Evolutionary conservation across 2,329 filamentous ascomycete species (phyloP).

Genomic region (Claviceps purpurea): DNA sequence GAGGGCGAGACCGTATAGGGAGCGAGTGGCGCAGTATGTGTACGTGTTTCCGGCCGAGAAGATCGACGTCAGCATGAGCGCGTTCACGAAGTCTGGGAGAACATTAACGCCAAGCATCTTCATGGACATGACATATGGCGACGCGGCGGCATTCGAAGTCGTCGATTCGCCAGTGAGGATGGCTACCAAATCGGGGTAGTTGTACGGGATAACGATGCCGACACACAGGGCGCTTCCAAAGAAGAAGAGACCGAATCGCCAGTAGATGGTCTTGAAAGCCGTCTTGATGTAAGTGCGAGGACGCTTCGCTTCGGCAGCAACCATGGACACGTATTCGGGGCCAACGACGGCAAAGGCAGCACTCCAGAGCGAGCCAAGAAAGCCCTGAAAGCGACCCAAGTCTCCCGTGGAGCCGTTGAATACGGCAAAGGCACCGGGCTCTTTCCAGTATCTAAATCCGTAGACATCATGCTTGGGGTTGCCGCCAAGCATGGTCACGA

Average conservation of each 20-base stretch:
- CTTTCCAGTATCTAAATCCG: constrained; percentile 56
- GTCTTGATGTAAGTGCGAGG: constrained; percentile 50
- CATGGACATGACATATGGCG: constrained; percentile 52
- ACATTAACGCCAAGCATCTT: constrained; percentile 36
- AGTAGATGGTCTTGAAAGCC: constrained; percentile 62
- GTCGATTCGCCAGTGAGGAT: constrained; percentile 31
- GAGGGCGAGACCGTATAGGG: constrained; percentile 35
- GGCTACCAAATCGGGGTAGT: constrained; percentile 39
- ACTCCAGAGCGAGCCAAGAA: constrained; percentile 52
- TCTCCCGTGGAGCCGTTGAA: constrained; percentile 40
- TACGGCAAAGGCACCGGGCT: constrained; percentile 30
- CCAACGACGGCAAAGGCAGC: constrained; percentile 52
- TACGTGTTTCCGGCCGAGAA: constrained; percentile 37
- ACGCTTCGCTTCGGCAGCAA: constrained; percentile 55
- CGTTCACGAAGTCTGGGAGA: constrained; percentile 46
- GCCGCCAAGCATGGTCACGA: constrained; percentile 66
- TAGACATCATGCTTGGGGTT: constrained; percentile 57
- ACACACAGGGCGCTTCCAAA: constrained; percentile 53
- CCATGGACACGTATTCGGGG: constrained; percentile 55
- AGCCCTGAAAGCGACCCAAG: constrained; percentile 57
- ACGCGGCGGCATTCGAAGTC: constrained; percentile 36
- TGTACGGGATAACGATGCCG: constrained; percentile 52
- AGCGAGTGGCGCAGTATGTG: constrained; percentile 36
- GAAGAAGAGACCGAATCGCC: constrained; percentile 58
- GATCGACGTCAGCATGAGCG: constrained; percentile 29